phyloP scores from a whole-genome alignment of 1,284 basidiomycete genomes.

The Pseudozyma sp. region DNA sequence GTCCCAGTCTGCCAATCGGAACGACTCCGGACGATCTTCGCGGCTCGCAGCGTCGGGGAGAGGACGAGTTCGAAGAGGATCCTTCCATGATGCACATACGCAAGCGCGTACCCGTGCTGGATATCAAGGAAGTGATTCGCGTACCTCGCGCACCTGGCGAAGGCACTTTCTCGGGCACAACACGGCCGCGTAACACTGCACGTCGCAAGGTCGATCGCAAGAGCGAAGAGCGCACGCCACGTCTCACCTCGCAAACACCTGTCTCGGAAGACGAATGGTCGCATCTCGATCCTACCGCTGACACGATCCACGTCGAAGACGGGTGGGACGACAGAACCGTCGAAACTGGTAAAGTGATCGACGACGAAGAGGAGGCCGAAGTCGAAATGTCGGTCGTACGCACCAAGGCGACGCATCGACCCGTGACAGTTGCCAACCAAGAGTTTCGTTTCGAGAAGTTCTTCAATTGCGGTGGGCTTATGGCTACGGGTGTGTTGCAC shows the following conservation, averaged over 20 bases:
- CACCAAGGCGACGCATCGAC: constrained; percentile 22
- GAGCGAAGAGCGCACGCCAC: constrained; percentile 61
- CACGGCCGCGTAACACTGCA: constrained; percentile 3
- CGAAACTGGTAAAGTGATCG: constrained; percentile 77
- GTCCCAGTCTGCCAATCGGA: constrained; percentile 51
- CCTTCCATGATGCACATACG: constrained; percentile 31
- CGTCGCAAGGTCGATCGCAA: constrained; percentile 26
- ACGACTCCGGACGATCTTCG: constrained; percentile 26
- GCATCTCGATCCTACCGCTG: constrained; percentile 72
- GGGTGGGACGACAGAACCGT: constrained; percentile 88
- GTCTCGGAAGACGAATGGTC: constrained; percentile 31
- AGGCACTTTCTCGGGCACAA: constrained; percentile 65
- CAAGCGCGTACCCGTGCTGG: constrained; percentile 74
- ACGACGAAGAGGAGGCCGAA: constrained; percentile 76
- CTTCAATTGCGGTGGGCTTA: constrained; percentile 91
- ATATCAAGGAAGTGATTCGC: constrained; percentile 82
- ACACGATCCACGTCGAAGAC: constrained; percentile 70
- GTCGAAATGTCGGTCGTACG: constrained; percentile 71
- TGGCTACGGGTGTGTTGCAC: constrained; percentile 87
- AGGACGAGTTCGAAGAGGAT: constrained; percentile 56
- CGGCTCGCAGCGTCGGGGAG: constrained; percentile 33
- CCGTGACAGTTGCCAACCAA: constrained; percentile 71
- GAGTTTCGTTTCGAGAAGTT: constrained; percentile 90
- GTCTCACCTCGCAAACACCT: constrained; percentile 67
- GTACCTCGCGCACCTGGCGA: constrained; percentile 77